Evolutionary conservation across 345 rosid genomes (phyloP).

Genomic region (Euclidium syriacum): DNA sequence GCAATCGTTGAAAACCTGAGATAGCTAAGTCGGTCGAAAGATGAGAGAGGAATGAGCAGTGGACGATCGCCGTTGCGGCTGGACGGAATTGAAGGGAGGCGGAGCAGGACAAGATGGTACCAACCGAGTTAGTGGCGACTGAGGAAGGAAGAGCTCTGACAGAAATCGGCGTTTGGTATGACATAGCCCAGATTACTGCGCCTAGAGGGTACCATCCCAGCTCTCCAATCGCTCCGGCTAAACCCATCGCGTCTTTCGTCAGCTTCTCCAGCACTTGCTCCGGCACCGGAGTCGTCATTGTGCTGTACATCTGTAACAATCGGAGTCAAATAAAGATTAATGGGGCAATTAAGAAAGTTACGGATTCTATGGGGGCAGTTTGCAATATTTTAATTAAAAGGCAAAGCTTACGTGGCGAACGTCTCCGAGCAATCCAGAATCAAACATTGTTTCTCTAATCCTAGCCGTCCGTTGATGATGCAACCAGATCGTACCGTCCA

Average conservation of each 20-base stretch:
- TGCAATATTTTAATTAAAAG: conserved; percentile 3
- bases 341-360: neutral
- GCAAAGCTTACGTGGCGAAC: conserved; percentile 31
- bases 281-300: conserved; percentile 33
- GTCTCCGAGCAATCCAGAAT: conserved; percentile 43
- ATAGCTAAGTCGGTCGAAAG: conserved; percentile 44
- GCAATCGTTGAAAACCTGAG: conserved; percentile 19
- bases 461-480: conserved; percentile 61
- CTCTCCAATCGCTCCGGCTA: conserved; percentile 60
- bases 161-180: conserved; percentile 45
- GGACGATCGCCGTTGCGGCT: conserved; percentile 37
- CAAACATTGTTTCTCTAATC: conserved; percentile 43
- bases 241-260: conserved; percentile 41
- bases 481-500: conserved; percentile 78
- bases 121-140: conserved; percentile 39
- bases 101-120: conserved; percentile 53
- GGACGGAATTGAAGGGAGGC: conserved; percentile 49
- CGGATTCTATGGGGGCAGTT: neutral
- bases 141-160: conserved; percentile 49
- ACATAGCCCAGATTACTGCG: conserved; percentile 58
- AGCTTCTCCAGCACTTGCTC: conserved; percentile 33
- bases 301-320: conserved; percentile 42
- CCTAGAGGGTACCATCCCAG: conserved; percentile 64
- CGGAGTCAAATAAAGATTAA: neutral
- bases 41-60: conserved; percentile 58